phyloP scores from a whole-genome alignment of 2,329 filamentous ascomycete genomes.

The Botrytis medusae region DNA sequence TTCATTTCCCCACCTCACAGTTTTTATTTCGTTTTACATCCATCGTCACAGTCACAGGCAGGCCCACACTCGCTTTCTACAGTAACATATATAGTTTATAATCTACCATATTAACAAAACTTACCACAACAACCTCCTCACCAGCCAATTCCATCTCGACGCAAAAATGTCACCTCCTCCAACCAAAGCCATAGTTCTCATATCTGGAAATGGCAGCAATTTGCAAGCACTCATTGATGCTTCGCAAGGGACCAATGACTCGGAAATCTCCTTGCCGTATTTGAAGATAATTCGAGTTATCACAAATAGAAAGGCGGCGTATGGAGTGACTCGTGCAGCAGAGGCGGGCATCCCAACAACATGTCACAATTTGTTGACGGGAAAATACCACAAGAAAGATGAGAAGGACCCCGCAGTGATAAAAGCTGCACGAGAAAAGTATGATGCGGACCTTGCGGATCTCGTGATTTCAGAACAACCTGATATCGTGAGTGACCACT shows the following conservation, averaged over 20 bases:
- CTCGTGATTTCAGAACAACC: conserved; percentile 54
- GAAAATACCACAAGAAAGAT: conserved; percentile 41
- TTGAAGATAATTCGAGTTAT: conserved; percentile 60
- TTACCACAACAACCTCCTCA: background rate
- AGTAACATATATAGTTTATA: background rate
- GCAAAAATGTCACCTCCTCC: conserved; percentile 23
- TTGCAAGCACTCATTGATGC: conserved; percentile 63
- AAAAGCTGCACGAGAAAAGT: conserved; percentile 55
- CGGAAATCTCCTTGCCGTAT: conserved; percentile 47
- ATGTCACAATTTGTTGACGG: conserved; percentile 66
- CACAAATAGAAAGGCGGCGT: conserved; percentile 64
- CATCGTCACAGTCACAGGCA: no score
- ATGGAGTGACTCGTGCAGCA: conserved; percentile 61
- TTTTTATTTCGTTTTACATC: background rate
- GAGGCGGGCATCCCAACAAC: conserved; percentile 59
- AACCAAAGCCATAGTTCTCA: conserved; percentile 55
- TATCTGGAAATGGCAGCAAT: conserved; percentile 69
- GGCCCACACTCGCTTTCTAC: background rate
- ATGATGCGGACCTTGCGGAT: conserved; percentile 65
- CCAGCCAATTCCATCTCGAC: background rate
- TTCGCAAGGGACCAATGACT: conserved; percentile 31
- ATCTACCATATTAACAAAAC: background rate
- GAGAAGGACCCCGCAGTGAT: conserved; percentile 46
- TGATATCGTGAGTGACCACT: conserved; percentile 44
- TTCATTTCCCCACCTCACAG: conserved; percentile 6